Conservation (phyloP, 176 grass and related monocot genomes). For the Zoysia japonica region DNA sequence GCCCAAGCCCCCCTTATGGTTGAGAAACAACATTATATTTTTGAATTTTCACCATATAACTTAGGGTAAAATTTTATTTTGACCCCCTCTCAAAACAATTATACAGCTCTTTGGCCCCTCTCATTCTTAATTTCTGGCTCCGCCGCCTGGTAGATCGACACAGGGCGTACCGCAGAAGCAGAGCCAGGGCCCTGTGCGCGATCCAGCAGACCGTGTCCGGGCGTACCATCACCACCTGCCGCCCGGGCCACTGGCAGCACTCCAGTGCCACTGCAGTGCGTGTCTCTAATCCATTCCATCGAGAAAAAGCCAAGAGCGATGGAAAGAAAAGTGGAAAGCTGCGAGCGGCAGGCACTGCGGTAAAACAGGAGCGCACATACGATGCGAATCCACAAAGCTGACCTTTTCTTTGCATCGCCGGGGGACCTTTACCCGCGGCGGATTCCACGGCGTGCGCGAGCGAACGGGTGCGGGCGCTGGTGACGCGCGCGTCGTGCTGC, state of each 20-base stretch:
- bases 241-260: neutral
- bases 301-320: neutral
- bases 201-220: neutral
- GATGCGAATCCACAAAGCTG: neutral
- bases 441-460: neutral
- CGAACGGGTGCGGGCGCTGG: neutral
- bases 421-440: neutral
- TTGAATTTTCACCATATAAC: too few relatives aligned
- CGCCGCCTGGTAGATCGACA: neutral
- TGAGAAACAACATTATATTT: too few relatives aligned
- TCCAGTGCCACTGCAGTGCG: neutral
- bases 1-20: too few relatives aligned
- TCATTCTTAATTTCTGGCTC: too few relatives aligned
- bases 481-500: neutral
- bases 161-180: neutral
- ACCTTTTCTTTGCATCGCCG: too few relatives aligned
- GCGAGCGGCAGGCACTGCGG: neutral
- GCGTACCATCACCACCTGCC: neutral
- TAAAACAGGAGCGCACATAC: neutral
- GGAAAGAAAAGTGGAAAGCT: neutral
- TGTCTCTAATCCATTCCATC: neutral
- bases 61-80: too few relatives aligned
- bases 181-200: neutral
- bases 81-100: too few relatives aligned
- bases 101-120: too few relatives aligned